Base-by-base conservation (phyloP, 75 land plant species). In the Cunninghamia lanceolata region DNA sequence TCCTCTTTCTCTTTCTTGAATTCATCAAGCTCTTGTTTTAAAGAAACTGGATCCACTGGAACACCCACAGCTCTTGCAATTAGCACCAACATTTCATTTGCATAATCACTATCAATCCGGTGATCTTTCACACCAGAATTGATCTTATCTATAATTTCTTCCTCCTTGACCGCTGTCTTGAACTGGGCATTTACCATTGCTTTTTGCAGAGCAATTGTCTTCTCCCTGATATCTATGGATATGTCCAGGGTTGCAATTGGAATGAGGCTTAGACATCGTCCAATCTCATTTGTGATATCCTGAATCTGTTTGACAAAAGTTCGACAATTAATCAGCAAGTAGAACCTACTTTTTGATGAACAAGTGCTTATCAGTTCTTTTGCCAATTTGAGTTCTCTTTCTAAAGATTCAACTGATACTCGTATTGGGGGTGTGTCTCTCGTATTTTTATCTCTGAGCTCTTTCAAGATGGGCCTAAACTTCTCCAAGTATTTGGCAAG, bases 1-100 rank as follows among this genome's bases (percentile, higher is more conserved):
- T 86, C 87, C 42, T 88, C 87, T 71, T 83, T 88, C 80, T 88
- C 82, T 82, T 76, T 50, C 74, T 88, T 88, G 30, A 86, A 87
- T 47, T 88, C 71, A 34, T 86, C 87, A 45, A 90, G 71, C 56
- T 85, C 90, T 68, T 85, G 82, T 21, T 42, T 34, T 42, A 90
- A 85, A 13, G 73, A 35, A 1, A 56, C 30, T 13, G 87, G 87
- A 82, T 82, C 39, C 39, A 83, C 68, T 5, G 84, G 84, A n/a
- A 83, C 71, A 28, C 87, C 87, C 52, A 87, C 86, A 13, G 85
- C 87, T 32, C 83, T 81, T 16, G 87, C 87, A 59, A 87, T 87
- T 1, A 79, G 28, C 56, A 87, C 0, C 85, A 87, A 39, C 86
- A 75, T 10, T 39, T 82, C 85, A 82, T 83, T 83, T n/a, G 87